Base-by-base conservation (phyloP, 116 monocot genomes). In the Iris pallida region DNA sequence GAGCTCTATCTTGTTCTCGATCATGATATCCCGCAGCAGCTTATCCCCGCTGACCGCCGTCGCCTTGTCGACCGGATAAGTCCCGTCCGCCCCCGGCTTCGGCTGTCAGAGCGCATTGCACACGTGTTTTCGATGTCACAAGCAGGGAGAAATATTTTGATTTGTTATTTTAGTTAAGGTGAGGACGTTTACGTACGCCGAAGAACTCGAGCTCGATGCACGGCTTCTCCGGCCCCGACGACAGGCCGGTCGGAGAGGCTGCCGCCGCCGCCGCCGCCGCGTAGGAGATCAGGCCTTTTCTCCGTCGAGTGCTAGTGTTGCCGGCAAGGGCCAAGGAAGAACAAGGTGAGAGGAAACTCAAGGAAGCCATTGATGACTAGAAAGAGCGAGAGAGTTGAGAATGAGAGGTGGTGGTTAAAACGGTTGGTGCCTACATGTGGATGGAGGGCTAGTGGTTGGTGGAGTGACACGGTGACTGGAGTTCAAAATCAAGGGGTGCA, bases 1-100 rank as follows among this genome's bases (percentile, higher is more conserved):
- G 66, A 90, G 95, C 76, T 95, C 86, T 45, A 95, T 83, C 70
- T 90, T 90, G 64, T 88, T 86, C 12, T 95, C 95, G 4, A 46
- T 7, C 90, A 95, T 95, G 19, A 95, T 80, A 55, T 80, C 82
- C 12, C 90, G 71, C 48, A 95, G 82, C 44, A 90, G 79, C 86
- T 95, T 90, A 73, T 90, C 95, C 42, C 90, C 95, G 65, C 95
- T 95, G 30, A 68, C 51, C 10, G 75, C 88, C 42, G 57, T 47
- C 14, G 74, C 82, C 42, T 45, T 61, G 55, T 95, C 75, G 57
- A 74, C 75, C 47, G 63, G 73, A 75, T 71, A 90, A n/a, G 72
- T 42, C 17, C 86, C 85, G 55, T 90, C 95, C 4, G 79, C 81
- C 53, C 63, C 79, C 6, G 82, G 43, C 45, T 85, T 90, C 13